phyloP scores from a whole-genome alignment of 164 flowering plant genomes.

The Akebia trifoliata region DNA sequence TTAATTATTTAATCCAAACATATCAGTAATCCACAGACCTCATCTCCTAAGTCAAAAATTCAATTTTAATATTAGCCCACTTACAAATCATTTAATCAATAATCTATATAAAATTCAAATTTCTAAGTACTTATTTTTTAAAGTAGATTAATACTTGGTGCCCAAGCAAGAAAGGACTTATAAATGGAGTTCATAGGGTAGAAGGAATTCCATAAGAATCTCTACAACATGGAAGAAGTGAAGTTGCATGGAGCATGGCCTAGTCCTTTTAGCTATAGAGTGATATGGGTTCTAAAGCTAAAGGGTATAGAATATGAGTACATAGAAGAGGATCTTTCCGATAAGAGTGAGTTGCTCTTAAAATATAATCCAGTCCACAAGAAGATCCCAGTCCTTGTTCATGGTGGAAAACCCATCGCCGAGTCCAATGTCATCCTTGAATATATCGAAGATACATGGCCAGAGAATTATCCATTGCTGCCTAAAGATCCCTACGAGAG shows the following conservation, averaged over 20 bases:
- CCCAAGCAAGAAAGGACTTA: no score
- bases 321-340: conserved; percentile 16
- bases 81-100: no score
- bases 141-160: no score
- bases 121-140: no score
- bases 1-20: no score
- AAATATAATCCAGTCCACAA: conserved; percentile 13
- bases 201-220: no score
- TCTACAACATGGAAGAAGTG: conserved; percentile 21
- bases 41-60: no score
- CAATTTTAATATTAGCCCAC: no score
- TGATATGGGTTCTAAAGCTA: conserved; percentile 19
- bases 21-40: no score
- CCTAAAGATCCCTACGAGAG: conserved; percentile 18
- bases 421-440: conserved; percentile 19
- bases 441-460: conserved; percentile 22
- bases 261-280: conserved; percentile 18
- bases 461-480: conserved; percentile 12
- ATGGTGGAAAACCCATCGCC: conserved; percentile 16
- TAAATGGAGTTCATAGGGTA: no score
- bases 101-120: no score
- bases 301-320: conserved; percentile 25
- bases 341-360: conserved; percentile 14
- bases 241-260: conserved; percentile 14
- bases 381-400: conserved; percentile 19